A percentile compares a stretch with the other conserved stretches of the same genome.
These are phyloP conservation scores for Xanthoparmelia taractica DNA, from an alignment of 495 filamentous ascomycete species.

Conservation along the genomic window DNA sequence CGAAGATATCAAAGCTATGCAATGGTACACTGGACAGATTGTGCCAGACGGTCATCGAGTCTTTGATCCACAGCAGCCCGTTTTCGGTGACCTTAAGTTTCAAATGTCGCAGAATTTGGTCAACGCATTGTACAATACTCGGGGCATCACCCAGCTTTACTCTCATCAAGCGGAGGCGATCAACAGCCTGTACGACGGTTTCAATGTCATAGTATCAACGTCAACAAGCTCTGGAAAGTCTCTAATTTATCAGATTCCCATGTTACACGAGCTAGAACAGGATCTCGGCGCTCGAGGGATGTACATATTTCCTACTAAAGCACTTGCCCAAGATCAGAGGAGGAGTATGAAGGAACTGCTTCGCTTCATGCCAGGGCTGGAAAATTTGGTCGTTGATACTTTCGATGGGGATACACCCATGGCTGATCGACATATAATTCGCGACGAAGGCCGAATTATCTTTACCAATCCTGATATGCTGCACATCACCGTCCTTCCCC, in stretches of 20 bases:
- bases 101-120: constrained; percentile 82
- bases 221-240: constrained; percentile 96
- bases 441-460: constrained; percentile 85
- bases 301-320: constrained; percentile 99
- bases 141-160: constrained; percentile 79
- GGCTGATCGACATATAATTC: constrained; percentile 64
- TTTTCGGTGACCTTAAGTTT: constrained; percentile 81
- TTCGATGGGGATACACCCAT: constrained; percentile 94
- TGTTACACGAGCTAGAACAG: constrained; percentile 77
- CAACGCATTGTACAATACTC: constrained; percentile 88
- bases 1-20: constrained; percentile 65
- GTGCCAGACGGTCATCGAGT: constrained; percentile 91
- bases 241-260: constrained; percentile 91
- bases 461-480: constrained; percentile 99
- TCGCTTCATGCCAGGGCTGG: constrained; percentile 67
- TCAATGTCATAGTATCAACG: constrained; percentile 86
- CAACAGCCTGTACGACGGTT: constrained; percentile 74
- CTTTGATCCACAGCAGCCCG: constrained; percentile 76
- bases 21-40: constrained; percentile 89
- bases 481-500: constrained; percentile 86
- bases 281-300: constrained; percentile 74
- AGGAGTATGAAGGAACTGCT: constrained; percentile 82
- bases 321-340: constrained; percentile 89
- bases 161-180: constrained; percentile 93
- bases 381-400: constrained; percentile 74